Base-by-base conservation (phyloP, 2,329 filamentous ascomycete genomes). In the Pestalotiopsis fici region DNA sequence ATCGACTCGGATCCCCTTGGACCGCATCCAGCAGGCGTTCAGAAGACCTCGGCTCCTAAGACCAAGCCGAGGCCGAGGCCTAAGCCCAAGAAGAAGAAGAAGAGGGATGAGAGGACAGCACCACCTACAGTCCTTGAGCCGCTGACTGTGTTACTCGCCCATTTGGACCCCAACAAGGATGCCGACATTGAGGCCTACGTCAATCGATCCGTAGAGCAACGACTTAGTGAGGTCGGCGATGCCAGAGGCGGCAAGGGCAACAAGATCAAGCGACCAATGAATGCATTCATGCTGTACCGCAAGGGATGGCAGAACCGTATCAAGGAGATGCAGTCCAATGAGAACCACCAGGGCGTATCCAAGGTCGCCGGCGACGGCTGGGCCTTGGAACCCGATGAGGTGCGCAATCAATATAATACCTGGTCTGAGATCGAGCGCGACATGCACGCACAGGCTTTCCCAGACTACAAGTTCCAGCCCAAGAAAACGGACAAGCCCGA, bases 271-370 rank as follows among this genome's bases (percentile, higher is more conserved):
- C 87, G 96, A 35, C 95, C 96, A 2, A 97, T 98, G 91, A 99
- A 99, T 79, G 95, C 93, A 0, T 99, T 98, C 83, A 97, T 99
- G 92, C 85, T 99, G 63, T 99, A 99, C 79, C 91, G 96, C 55
- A 97, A 96, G 71, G 93, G 94, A 6, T 98, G 93, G 76, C 93
- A 97, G 68, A 93, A 96, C 69, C 87, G 94, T 37, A 93, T 93
- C 68, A 97, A 97, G 79, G 85, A 88, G 64, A 93, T 90, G 85
- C 93, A 92, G 73, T 83, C 88, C 15, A 90, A 96, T 74, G 95
- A 96, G 79, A 98, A 98, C 80, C 95, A 99, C 78, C 95, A 99
- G 78, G 84, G 96, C 43, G 92, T 98, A 28, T 98, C 95, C 2
- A 89, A 90, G 59, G 89, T 96, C n/a, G 94, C 93, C 67, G 96